Base-by-base conservation (phyloP, 768 basidiomycete genomes). In the Cantharellus anzutake region DNA sequence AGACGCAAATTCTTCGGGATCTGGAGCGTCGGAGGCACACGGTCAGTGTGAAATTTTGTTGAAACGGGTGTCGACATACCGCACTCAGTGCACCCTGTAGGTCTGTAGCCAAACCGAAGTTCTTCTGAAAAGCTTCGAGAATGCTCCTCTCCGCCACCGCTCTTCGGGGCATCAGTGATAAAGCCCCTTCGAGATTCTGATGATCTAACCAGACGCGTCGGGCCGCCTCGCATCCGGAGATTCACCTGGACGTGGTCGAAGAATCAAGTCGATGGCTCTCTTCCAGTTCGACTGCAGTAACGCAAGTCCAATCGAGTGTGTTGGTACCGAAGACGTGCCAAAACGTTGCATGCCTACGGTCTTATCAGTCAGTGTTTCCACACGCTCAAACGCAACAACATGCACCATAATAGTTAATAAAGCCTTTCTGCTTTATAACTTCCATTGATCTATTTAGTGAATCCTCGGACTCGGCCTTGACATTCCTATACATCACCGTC, bases 401-500 rank as follows among this genome's bases (percentile, higher is more conserved):
- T 60, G 40, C 70, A 88, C 91, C 93, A 68, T 96, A 99, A 68
- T 97, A 99, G 68, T 99, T 99, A 69, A 99, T 89, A 71, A 98
- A 99, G 0, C 96, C 96, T 60, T 80, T 80, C 58, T 76, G 71
- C 69, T 90, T 87, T 57, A 98, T 75, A 14, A 80, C 84, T 41
- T 76, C 74, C 75, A 98, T 75, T 0, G 84, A 83, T 60, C 77
- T 75, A 62, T 93, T 81, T 57, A 98, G 74, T 2, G 77, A 79
- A 39, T 85, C 79, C 64, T 74, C 72, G 4, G 83, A 83, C 59
- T 86, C 81, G 4, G 82, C 82, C 66, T 87, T 82, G 16, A 96
- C 84, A 66, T 87, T 96, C 65, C 94, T 96, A 4, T 3, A 7
- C 56, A 42, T 35, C 41, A 14, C 44, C 35, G 16, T 42, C 40